Evolutionary conservation across 78 protist genomes (phyloP).

Genomic region (Dictyostelium brefeldianum): DNA sequence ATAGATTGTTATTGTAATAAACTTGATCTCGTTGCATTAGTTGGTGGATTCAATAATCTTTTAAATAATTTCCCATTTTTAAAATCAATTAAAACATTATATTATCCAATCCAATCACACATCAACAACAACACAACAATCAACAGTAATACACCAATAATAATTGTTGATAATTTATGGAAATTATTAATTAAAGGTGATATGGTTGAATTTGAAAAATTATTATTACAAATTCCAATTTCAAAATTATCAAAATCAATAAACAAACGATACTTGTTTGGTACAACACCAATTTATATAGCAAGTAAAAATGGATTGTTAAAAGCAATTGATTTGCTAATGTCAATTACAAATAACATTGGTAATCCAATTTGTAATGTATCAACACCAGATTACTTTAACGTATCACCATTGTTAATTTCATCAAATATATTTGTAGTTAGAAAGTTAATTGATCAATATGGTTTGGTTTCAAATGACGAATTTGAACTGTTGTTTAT

Average conservation of each 20-base stretch:
- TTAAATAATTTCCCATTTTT: neutral
- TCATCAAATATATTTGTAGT: neutral
- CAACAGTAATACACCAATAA: too few species aligned
- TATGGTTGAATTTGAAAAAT: neutral
- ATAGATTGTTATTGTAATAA: slow-evolving; percentile 6
- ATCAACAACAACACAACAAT: neutral
- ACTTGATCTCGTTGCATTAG: neutral
- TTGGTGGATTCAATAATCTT: neutral
- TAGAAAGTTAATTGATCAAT: neutral
- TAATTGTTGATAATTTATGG: neutral
- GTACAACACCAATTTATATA: neutral
- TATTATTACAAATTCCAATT: neutral
- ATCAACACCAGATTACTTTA: slow-evolving; percentile 26
- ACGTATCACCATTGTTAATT: slow-evolving; percentile 56
- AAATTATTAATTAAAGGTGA: neutral
- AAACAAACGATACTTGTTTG: neutral
- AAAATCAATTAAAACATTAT: neutral
- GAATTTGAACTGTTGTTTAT: neutral
- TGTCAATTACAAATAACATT: neutral
- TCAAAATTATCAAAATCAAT: neutral
- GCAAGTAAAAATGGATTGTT: neutral
- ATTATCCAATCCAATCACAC: neutral
- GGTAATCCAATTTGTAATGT: neutral
- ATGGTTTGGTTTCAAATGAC: neutral
- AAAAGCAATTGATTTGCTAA: neutral